phyloP scores from a whole-genome alignment of 2,329 filamentous ascomycete species.

The Exophiala spinifera region DNA sequence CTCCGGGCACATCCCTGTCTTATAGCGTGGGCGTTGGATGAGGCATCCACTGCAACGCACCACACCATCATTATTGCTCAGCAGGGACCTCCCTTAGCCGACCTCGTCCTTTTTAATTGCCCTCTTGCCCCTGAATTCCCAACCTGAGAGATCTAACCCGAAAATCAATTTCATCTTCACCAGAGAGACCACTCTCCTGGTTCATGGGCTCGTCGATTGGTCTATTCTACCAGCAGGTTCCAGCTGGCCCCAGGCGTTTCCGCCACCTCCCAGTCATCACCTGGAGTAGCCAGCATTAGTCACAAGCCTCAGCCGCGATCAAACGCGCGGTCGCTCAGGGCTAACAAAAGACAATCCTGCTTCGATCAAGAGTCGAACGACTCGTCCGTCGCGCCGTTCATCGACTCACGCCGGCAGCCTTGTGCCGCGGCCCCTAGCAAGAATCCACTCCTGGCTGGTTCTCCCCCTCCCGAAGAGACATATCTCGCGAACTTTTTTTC shows the following conservation, averaged over 20 bases:
- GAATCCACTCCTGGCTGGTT: slow-evolving; percentile 5
- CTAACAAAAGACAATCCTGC: slow-evolving; percentile 12
- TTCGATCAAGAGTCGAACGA: slow-evolving; percentile 17
- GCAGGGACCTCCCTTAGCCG: slow-evolving; percentile 1
- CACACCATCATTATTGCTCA: slow-evolving; percentile 5
- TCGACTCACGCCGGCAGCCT: slow-evolving; percentile 22
- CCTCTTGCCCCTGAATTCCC: slow-evolving; percentile 18
- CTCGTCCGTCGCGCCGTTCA: slow-evolving; percentile 10
- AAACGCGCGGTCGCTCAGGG: slow-evolving; percentile 15
- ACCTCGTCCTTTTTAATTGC: slow-evolving; percentile 18
- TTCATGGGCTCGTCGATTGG: slow-evolving; percentile 12
- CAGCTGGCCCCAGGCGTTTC: slow-evolving; percentile 19
- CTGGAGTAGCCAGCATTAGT: slow-evolving; percentile 6
- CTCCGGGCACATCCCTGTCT: not conserved
- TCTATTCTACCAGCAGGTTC: slow-evolving; percentile 6
- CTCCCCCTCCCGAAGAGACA: slow-evolving; percentile 12
- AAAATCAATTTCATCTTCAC: slow-evolving; percentile 22
- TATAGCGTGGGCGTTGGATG: slow-evolving; percentile 3
- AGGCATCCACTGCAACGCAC: slow-evolving; percentile 15
- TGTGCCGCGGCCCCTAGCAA: slow-evolving; percentile 17
- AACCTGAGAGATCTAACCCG: not conserved
- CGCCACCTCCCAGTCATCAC: slow-evolving; percentile 16
- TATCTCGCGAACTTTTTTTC: slow-evolving; percentile 10
- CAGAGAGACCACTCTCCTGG: slow-evolving; percentile 3
- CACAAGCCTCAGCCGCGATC: slow-evolving; percentile 17